A percentile compares a stretch with the other conserved stretches of the same genome.
phyloP scores from a whole-genome alignment of 495 filamentous ascomycete genomes.

The Aspergillus sclerotiicarbonarius region DNA sequence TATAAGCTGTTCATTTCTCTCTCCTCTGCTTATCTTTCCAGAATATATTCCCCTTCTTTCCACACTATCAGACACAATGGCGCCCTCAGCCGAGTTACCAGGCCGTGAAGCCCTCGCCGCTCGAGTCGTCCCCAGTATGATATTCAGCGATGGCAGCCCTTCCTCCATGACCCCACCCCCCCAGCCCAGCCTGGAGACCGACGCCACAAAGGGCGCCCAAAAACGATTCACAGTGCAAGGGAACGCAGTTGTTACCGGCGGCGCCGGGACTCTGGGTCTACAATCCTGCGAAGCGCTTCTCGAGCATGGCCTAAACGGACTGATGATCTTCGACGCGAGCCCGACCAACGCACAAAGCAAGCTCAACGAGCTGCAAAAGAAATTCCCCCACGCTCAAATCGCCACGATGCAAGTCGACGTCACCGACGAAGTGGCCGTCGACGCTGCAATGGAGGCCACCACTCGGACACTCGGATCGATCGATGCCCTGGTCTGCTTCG shows the following conservation, averaged over 20 bases:
- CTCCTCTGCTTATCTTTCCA: too few species aligned
- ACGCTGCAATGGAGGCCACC: conserved; percentile 37
- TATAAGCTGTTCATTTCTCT: too few species aligned
- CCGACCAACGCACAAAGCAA: conserved; percentile 37
- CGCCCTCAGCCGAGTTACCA: too few species aligned
- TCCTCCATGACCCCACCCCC: conserved; percentile 51
- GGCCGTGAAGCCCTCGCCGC: conserved; percentile 51
- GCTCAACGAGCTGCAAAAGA: conserved; percentile 39
- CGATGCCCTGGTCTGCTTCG: conserved; percentile 62
- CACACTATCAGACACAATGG: too few species aligned
- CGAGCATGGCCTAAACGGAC: conserved; percentile 63
- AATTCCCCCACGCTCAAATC: conserved; percentile 56
- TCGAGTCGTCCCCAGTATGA: conserved; percentile 60
- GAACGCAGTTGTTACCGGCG: conserved; percentile 68
- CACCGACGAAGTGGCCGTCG: conserved; percentile 52
- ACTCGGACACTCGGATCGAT: conserved; percentile 50
- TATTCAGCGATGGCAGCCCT: conserved; percentile 48
- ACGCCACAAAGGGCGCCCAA: conserved; percentile 41
- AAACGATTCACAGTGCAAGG: conserved; percentile 61
- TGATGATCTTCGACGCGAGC: conserved; percentile 64
- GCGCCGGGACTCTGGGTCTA: conserved; percentile 66
- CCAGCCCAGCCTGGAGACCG: conserved; percentile 38
- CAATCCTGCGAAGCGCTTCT: conserved; percentile 59
- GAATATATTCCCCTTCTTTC: too few species aligned
- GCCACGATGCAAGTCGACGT: conserved; percentile 53